Percentiles rank a stretch among this genome's conserved stretches.
These are phyloP conservation scores for Neospermospora avenae DNA, from an alignment of 2,329 filamentous ascomycete genomes.

Conservation along the genomic window DNA sequence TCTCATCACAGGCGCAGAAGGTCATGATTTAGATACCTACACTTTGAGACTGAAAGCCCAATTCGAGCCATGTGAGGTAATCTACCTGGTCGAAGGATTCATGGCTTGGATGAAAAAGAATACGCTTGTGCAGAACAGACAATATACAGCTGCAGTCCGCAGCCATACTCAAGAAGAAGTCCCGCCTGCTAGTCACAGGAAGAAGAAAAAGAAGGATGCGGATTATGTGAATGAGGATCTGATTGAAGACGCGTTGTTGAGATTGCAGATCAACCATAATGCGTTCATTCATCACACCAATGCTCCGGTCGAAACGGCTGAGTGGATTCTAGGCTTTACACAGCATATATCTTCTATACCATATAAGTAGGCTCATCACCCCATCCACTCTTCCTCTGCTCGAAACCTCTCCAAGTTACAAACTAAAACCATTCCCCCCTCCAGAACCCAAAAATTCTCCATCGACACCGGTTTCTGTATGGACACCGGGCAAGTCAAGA, in stretches of 20 bases:
- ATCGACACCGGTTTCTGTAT: conserved; percentile 68
- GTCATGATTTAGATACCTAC: conserved; percentile 55
- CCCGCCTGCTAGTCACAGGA: conserved; percentile 18
- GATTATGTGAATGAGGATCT: conserved; percentile 63
- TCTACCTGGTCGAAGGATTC: conserved; percentile 73
- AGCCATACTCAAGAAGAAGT: conserved; percentile 39
- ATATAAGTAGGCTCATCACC: conserved; percentile 51
- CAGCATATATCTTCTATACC: conserved; percentile 76
- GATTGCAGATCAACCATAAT: conserved; percentile 64
- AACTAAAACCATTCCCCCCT: background rate
- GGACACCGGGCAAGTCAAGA: conserved; percentile 71
- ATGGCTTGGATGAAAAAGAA: conserved; percentile 66
- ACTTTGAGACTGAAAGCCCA: conserved; percentile 51
- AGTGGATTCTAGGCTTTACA: conserved; percentile 72
- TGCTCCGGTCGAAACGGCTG: conserved; percentile 59
- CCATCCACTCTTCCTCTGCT: background rate
- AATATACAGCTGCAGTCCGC: conserved; percentile 64
- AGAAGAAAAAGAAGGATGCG: conserved; percentile 40
- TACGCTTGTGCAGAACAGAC: conserved; percentile 61
- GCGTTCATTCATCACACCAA: conserved; percentile 69
- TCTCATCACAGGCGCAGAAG: conserved; percentile 47
- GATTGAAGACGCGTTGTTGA: conserved; percentile 68
- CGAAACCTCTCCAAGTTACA: conserved; percentile 27
- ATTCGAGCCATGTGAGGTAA: conserved; percentile 51
- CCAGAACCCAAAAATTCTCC: conserved; percentile 42